Conservation (phyloP, 2,329 filamentous ascomycete genomes). For the Nemania sp. region DNA sequence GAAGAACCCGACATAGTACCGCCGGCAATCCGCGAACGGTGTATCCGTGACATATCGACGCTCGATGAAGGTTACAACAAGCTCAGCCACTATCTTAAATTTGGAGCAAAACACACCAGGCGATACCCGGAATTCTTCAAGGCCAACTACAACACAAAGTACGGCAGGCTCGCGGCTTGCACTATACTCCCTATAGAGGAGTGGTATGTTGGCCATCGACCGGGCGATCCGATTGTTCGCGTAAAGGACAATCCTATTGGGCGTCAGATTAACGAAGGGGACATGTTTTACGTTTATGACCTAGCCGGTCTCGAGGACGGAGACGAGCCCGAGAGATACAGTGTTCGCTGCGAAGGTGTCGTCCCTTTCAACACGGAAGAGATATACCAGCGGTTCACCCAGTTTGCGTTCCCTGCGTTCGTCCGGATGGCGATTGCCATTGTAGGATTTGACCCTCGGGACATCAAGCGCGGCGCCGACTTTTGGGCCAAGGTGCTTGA, state of each 20-base stretch:
- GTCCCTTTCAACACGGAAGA: constrained; percentile 34
- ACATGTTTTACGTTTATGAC: constrained; percentile 16
- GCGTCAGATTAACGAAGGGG: not conserved
- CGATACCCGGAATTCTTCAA: not conserved
- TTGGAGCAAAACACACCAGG: not conserved
- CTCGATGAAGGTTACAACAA: not conserved
- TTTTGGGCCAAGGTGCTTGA: not conserved
- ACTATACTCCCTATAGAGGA: not conserved
- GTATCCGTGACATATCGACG: not conserved
- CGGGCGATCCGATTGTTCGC: constrained; percentile 34
- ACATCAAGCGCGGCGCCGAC: not conserved
- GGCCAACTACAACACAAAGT: constrained; percentile 6
- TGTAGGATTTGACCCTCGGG: constrained; percentile 20
- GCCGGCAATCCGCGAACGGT: not conserved
- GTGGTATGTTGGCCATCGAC: constrained; percentile 36
- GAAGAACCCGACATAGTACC: not conserved
- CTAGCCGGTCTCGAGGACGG: constrained; percentile 7
- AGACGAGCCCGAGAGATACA: not conserved
- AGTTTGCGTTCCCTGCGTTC: constrained; percentile 21
- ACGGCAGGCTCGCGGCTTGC: constrained; percentile 18
- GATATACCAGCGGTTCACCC: constrained; percentile 17
- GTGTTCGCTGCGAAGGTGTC: constrained; percentile 30
- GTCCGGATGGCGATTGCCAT: constrained; percentile 29
- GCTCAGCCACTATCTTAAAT: not conserved
- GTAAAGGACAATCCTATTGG: not conserved